phyloP scores from a whole-genome alignment of 2,329 filamentous ascomycete genomes.

The Emmonsiellopsis sp. region DNA sequence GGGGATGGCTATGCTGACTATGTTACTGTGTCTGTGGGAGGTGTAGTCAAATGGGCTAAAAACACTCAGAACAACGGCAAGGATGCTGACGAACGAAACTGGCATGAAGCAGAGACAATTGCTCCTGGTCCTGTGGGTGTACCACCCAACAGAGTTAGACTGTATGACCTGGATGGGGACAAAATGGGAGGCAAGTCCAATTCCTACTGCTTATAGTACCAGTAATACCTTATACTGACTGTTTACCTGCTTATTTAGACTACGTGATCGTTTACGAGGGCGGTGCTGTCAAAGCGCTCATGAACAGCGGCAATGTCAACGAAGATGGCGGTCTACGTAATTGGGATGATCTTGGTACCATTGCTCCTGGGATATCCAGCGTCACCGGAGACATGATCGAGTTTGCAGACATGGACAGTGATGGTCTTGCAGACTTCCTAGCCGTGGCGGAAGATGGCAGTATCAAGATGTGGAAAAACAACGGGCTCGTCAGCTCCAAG shows the following conservation, averaged over 20 bases:
- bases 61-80: not conserved
- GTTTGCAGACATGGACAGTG: not conserved
- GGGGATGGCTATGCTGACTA: slow-evolving; percentile 1
- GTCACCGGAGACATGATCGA: not conserved
- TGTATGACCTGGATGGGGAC: not conserved
- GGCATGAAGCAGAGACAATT: not conserved
- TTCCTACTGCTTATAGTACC: too few species aligned
- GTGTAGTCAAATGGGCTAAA: not conserved
- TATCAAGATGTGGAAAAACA: not conserved
- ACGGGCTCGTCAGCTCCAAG: not conserved
- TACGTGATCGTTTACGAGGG: slow-evolving; percentile 2
- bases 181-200: not conserved
- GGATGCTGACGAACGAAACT: not conserved
- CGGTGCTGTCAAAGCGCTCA: not conserved
- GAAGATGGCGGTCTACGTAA: not conserved
- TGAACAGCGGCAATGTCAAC: not conserved
- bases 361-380: not conserved
- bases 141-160: not conserved
- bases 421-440: not conserved
- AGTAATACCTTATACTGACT: too few species aligned
- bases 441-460: not conserved
- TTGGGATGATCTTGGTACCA: not conserved
- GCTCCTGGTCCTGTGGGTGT: slow-evolving; percentile 2
- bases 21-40: not conserved
- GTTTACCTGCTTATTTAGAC: not conserved